Base-by-base conservation (phyloP, 176 grass and related monocot species). In the Triticum timopheevii region DNA sequence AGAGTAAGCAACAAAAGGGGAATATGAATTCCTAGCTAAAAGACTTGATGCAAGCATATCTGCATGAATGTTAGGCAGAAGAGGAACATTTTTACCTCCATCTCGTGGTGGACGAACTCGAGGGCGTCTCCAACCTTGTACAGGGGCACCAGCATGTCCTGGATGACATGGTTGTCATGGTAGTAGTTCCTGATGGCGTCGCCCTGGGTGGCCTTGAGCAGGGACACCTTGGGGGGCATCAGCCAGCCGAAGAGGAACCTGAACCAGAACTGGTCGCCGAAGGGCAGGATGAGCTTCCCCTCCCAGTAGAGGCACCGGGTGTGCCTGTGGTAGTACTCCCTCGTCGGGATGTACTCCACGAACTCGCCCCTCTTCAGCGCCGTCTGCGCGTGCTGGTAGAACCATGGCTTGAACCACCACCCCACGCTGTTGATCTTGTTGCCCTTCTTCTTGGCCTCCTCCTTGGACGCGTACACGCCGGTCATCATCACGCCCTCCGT, bases 331-430 rank as follows among this genome's bases (percentile, higher is more conserved):
- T 99, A 97, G 80, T 96, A 99, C 40, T 99, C 77, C 76, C 97
- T 94, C 17, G 92, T 99, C 0, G 94, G 97, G 63, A 97, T 96
- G 85, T 97, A 99, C 80, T 99, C 97, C 85, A 93, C 94, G 72
- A 99, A 99, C 77, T 99, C 89, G 11, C 97, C 97, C 90, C n/a
- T 96, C 42, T 83, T 91, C 10, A 99, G 90, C 1, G 94, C 92
- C 1, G 80, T 88, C 85, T 99, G 92, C 28, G 97, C 94, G 58
- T 94, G 89, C 92, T 99, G 94, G 80, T 99, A 99, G 65, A 99
- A 99, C 97, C 94, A 99, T 20, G 89, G 79, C 87, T 99, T 99
- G 34, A 96, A 99, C 94, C 97, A 99, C 97, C 97, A 99, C 5
- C 97, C 94, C 1, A 94, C 68, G 16, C 24, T 63, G 83, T 99